Evolutionary conservation across 2,329 filamentous ascomycete genomes (phyloP), one percentile per base, ranked within the genome.

Genomic region (Phialophora macrospora): DNA sequence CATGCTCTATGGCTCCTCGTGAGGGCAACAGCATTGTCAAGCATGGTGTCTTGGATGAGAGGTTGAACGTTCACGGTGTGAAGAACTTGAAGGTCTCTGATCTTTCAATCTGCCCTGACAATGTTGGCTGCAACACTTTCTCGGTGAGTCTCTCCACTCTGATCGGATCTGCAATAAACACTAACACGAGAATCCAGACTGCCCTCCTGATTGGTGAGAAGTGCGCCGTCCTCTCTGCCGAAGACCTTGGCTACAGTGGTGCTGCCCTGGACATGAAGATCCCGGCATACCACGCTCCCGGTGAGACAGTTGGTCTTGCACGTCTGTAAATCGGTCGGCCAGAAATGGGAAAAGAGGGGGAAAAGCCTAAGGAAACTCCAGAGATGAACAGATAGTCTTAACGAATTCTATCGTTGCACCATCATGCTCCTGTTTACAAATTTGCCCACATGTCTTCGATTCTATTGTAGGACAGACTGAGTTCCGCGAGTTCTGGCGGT

Each of bases 11-110:
- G 89, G 90, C 89, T 0, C 90, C 90, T 4, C 84, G 80, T 66
- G 85, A 92, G 73, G 90, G 91, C 66, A 93, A 92, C 80, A 88
- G 85, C 73, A 91, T 93, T 73, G 90, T 93, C 76, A 91, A 90
- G 80, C 89, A 92, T 73, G 90, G 90, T 66, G 90, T 93, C 0
- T 79, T 93, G 44, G 90, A 93, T 74, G 89, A 91, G 77, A 85
- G 90, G 66, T 83, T 93, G 63, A 92, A 92, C 71, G 90, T 93
- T 2, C 88, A 92, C 74, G 90, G 89, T 59, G 89, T 92, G 70
- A 84, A 91, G 81, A 87, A 88, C 17, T 84, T 93, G 72, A 92
- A 92, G 83, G 89, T 92, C 26, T 89, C 89, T 12, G 90, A 93
- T 76, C 77, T 92, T 52, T 88, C 84, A 58, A 90, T 92, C 80